Evolutionary conservation across 2,329 filamentous ascomycete species (phyloP).

Genomic region (Xylaria arbuscula): DNA sequence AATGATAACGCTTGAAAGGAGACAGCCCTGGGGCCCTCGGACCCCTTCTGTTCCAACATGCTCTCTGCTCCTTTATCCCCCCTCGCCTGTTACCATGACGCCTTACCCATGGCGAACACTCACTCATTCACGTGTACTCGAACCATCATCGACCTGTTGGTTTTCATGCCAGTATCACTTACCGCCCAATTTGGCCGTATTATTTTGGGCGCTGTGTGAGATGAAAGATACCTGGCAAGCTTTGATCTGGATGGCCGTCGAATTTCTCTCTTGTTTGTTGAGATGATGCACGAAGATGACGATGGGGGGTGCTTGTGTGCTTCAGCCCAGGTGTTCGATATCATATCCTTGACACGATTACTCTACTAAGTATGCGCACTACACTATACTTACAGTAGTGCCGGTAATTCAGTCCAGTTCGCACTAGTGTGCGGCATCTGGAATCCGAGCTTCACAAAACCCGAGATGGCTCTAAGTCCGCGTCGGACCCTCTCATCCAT

Average conservation of each 20-base stretch:
- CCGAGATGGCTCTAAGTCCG: constrained; percentile 29
- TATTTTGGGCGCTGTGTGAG: not conserved
- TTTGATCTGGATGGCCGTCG: not conserved
- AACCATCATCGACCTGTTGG: not conserved
- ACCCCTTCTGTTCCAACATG: constrained; percentile 21
- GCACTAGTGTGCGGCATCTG: not conserved
- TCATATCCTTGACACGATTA: constrained; percentile 7
- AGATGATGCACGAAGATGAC: not conserved
- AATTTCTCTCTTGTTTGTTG: not conserved
- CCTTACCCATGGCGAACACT: too few relatives aligned
- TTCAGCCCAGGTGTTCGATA: not conserved
- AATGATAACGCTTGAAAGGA: constrained; percentile 6
- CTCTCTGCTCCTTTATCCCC: constrained; percentile 3
- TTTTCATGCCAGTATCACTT: not conserved
- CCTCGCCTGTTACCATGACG: not conserved
- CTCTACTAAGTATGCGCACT: not conserved
- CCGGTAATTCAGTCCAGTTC: too few relatives aligned
- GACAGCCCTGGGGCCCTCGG: not conserved
- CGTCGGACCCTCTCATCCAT: not conserved
- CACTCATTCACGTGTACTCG: not conserved
- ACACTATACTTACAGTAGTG: not conserved
- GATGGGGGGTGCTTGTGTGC: not conserved
- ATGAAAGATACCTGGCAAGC: not conserved
- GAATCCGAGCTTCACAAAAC: constrained; percentile 35
- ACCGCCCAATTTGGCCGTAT: constrained; percentile 13